Evolutionary conservation across 2,329 filamentous ascomycete genomes (phyloP).

Genomic region (Grosmannia huntii): DNA sequence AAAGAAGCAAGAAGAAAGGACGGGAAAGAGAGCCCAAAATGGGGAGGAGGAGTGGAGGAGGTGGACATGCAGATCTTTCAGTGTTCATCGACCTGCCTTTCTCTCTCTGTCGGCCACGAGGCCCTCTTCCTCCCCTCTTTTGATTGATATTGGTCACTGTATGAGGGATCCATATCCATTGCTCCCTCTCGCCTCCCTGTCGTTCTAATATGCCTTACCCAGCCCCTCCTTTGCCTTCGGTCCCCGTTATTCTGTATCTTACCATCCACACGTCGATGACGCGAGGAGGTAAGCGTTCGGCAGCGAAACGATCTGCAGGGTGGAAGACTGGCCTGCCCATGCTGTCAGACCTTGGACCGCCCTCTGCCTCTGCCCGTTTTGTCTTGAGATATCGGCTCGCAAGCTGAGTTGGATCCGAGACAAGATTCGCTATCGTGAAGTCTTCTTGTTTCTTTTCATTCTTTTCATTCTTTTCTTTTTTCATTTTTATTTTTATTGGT

Average conservation of each 20-base stretch:
- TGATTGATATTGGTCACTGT: not conserved
- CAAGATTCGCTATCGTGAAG: not conserved
- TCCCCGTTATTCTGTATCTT: too few species aligned
- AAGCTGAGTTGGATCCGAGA: not conserved
- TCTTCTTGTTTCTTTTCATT: too few species aligned
- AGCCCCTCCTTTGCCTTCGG: too few species aligned
- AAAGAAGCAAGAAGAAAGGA: not conserved
- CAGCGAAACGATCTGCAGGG: not conserved
- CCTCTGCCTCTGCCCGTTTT: too few species aligned
- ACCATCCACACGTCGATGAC: not conserved
- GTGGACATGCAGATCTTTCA: too few species aligned
- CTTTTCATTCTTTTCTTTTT: not conserved
- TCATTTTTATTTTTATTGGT: too few species aligned
- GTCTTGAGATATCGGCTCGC: not conserved
- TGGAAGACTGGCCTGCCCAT: not conserved
- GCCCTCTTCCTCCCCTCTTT: not conserved
- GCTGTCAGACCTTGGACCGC: not conserved
- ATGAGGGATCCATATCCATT: not conserved
- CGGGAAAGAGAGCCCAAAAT: not conserved
- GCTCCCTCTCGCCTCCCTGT: not conserved
- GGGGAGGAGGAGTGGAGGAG: not conserved
- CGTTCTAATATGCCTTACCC: not conserved
- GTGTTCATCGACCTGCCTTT: not conserved
- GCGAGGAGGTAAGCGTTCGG: not conserved
- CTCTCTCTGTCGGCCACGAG: not conserved